These are phyloP conservation scores for Aureobasidium sp. DNA, from an alignment of 2,329 filamentous ascomycete species.

Conservation along the genomic window DNA sequence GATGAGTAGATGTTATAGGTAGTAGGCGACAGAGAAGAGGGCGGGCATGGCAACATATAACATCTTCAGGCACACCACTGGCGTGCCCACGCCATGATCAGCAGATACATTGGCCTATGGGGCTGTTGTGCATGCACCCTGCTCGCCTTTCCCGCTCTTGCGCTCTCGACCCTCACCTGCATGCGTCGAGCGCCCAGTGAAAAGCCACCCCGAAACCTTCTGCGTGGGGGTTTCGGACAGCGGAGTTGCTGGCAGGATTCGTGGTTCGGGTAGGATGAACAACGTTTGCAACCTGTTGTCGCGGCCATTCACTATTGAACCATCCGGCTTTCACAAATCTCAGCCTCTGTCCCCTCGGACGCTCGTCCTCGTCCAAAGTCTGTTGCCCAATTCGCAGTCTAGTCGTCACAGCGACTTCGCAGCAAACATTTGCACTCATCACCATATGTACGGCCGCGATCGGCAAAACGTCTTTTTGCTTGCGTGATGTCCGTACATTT, in stretches of 20 bases:
- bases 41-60: constrained; percentile 10
- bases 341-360: background rate
- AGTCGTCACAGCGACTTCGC: background rate
- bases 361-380: background rate
- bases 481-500: constrained; percentile 9
- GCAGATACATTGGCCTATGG: constrained; percentile 11
- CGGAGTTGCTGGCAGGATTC: background rate
- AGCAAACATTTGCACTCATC: background rate
- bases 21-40: background rate
- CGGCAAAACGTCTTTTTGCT: constrained; percentile 9
- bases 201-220: constrained; percentile 7
- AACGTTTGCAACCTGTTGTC: constrained; percentile 1
- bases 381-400: background rate
- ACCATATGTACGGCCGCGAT: background rate
- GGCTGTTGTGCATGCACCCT: constrained; percentile 11
- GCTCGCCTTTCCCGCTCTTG: constrained; percentile 1
- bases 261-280: constrained; percentile 7
- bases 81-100: constrained; percentile 10
- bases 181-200: background rate
- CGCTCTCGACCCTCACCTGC: constrained; percentile 11
- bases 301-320: background rate
- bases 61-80: constrained; percentile 9
- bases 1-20: background rate
- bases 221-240: constrained; percentile 10
- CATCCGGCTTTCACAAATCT: background rate